phyloP scores from a whole-genome alignment of 2,329 filamentous ascomycete genomes.

The Alternaria tenuissima region DNA sequence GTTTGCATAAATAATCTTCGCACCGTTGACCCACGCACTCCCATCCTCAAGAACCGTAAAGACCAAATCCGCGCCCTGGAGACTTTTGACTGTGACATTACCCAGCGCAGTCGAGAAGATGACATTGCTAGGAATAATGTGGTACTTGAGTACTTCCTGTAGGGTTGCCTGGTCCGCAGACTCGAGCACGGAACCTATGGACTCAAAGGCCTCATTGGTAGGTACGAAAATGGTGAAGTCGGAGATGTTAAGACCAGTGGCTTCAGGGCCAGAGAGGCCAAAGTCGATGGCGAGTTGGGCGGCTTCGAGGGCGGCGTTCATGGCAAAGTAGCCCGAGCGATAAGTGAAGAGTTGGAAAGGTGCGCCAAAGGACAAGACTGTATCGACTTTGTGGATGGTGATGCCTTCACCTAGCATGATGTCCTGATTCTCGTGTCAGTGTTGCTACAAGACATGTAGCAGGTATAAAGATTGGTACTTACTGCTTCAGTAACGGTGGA shows the following conservation, averaged over 20 bases:
- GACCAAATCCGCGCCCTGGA: conserved; percentile 32
- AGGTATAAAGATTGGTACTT: conserved; percentile 27
- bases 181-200: conserved; percentile 51
- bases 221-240: conserved; percentile 86
- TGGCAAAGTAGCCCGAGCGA: conserved; percentile 34
- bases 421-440: conserved; percentile 18
- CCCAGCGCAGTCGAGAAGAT: conserved; percentile 37
- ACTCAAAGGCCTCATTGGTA: conserved; percentile 75
- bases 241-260: conserved; percentile 42
- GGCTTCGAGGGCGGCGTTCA: conserved; percentile 25
- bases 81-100: conserved; percentile 34
- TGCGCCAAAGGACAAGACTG: conserved; percentile 35
- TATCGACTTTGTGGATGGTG: conserved; percentile 39
- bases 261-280: conserved; percentile 23
- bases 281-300: conserved; percentile 34
- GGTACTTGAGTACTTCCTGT: conserved; percentile 35
- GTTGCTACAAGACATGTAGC: neutral
- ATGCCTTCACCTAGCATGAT: conserved; percentile 38
- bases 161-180: conserved; percentile 29
- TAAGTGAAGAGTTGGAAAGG: conserved; percentile 40
- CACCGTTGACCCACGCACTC: conserved; percentile 36
- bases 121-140: conserved; percentile 38
- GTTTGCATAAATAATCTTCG: conserved; percentile 33
- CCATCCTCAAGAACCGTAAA: conserved; percentile 37
- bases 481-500: conserved; percentile 59